Evolutionary conservation across 768 basidiomycete genomes (phyloP), one percentile per base, ranked within the genome.

Genomic region (Psilocybe sp.): DNA sequence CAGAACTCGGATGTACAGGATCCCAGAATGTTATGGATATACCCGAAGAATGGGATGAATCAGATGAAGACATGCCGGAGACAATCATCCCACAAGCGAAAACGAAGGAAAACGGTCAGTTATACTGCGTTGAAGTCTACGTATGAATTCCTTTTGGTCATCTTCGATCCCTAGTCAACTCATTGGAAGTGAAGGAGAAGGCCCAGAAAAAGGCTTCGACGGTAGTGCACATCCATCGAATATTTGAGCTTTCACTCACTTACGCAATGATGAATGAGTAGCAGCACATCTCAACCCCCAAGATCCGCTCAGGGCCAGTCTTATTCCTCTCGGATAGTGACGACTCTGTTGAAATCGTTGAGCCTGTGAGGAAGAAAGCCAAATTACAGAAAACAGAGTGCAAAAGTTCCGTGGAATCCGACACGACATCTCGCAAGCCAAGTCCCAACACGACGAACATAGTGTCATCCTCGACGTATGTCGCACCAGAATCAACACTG

Each of bases 31-130:
- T 20, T 49, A 55, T 54, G 53, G 63, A 56, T 51, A 50, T 55
- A 46, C 46, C 56, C 33, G 58, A 62, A 12, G 40, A 59, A 16
- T 59, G 65, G 46, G 62, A 60, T 28, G 74, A 75, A 34, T 70
- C 75, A 33, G 75, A 56, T 12, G 51, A 77, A 43, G 72, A 76
- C 20, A 64, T 79, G 34, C 78, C 77, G 4, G 75, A 71, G 43
- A 60, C 70, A 42, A 69, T 72, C 44, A 51, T 68, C 38, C 40
- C 57, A 40, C 55, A 41, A 31, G 31, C 12, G 5, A 44, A 12
- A 40, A 16, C 15, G 16, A 36, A 40, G 20, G 9, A 39, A 19
- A 28, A 41, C 14, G 23, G 23, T 28, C 7, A 7, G 23, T 28
- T 7, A n/a, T 28, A 28, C 23, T 28, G 3, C 23, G 7, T 28